These are phyloP conservation scores for Apiotrichum sp. DNA, from an alignment of 1,284 basidiomycete genomes.

Conservation along the genomic window DNA sequence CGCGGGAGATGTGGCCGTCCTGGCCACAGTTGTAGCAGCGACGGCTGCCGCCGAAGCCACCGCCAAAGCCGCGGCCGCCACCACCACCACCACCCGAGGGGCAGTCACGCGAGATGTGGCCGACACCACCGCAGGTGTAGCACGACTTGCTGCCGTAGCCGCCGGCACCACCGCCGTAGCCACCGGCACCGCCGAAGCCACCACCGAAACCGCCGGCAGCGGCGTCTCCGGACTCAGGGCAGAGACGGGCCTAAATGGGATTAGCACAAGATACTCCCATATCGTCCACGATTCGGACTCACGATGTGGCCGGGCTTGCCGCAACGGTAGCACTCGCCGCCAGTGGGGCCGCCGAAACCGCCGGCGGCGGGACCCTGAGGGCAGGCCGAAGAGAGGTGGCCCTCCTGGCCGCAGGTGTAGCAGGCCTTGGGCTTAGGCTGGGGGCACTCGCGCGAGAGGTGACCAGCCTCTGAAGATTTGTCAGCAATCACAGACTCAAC, in stretches of 20 bases:
- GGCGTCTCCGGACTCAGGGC: conserved; percentile 57
- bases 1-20: conserved; percentile 68
- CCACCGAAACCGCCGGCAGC: conserved; percentile 33
- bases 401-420: conserved; percentile 65
- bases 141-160: conserved; percentile 57
- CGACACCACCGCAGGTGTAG: conserved; percentile 80
- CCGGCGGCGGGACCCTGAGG: conserved; percentile 53
- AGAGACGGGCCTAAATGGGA: conserved; percentile 58
- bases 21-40: conserved; percentile 89
- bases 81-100: conserved; percentile 52
- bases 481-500: neutral
- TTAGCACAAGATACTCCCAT: too few relatives aligned
- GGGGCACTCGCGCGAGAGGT: conserved; percentile 36
- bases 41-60: conserved; percentile 39
- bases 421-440: conserved; percentile 70
- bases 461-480: conserved; percentile 11
- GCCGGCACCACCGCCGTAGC: conserved; percentile 32
- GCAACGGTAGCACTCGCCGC: conserved; percentile 75
- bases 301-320: conserved; percentile 68
- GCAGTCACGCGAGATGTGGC: conserved; percentile 80
- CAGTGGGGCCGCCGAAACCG: conserved; percentile 46
- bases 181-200: conserved; percentile 31
- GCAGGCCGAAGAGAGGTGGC: conserved; percentile 53
- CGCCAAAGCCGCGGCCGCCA: conserved; percentile 19
- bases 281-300: conserved; percentile 10